These are phyloP conservation scores for Chloropicon primus DNA, from an alignment of 139 green algal species.

Conservation along the genomic window DNA sequence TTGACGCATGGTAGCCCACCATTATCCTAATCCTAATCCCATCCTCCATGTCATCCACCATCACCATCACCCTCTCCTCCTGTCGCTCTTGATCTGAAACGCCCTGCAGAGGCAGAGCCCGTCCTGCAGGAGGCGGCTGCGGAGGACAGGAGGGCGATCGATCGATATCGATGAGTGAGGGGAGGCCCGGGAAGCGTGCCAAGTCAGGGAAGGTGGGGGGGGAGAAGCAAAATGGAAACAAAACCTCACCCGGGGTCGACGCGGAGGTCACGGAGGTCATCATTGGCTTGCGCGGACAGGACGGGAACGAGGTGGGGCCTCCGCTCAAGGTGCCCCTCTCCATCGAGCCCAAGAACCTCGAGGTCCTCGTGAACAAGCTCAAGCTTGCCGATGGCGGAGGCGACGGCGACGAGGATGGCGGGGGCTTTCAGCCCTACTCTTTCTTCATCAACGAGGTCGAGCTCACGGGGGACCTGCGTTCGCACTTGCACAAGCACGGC, in stretches of 20 bases:
- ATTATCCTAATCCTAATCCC: too few species aligned
- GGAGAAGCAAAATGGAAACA: too few species aligned
- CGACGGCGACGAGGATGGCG: neutral
- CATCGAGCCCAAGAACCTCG: neutral
- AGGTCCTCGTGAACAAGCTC: neutral
- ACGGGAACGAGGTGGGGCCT: neutral
- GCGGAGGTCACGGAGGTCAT: neutral
- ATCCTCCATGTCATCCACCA: too few species aligned
- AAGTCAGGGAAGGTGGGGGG: neutral
- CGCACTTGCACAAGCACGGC: neutral
- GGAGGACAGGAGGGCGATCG: too few species aligned
- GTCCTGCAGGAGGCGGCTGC: too few species aligned
- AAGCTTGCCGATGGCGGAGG: neutral
- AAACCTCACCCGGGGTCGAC: too few species aligned
- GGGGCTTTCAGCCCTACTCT: too few species aligned
- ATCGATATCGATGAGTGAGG: too few species aligned
- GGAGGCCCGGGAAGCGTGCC: neutral
- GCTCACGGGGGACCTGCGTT: neutral
- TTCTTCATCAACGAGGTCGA: conserved; percentile 4
- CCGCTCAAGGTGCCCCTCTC: neutral
- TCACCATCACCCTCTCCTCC: too few species aligned
- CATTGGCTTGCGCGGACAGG: neutral
- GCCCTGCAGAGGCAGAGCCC: too few species aligned
- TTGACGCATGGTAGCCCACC: neutral
- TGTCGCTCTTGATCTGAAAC: too few species aligned